Percentiles rank a stretch among this genome's conserved stretches.
Evolutionary conservation across 768 basidiomycete genomes (phyloP).

Genomic region (Xanthoconium stramineum): DNA sequence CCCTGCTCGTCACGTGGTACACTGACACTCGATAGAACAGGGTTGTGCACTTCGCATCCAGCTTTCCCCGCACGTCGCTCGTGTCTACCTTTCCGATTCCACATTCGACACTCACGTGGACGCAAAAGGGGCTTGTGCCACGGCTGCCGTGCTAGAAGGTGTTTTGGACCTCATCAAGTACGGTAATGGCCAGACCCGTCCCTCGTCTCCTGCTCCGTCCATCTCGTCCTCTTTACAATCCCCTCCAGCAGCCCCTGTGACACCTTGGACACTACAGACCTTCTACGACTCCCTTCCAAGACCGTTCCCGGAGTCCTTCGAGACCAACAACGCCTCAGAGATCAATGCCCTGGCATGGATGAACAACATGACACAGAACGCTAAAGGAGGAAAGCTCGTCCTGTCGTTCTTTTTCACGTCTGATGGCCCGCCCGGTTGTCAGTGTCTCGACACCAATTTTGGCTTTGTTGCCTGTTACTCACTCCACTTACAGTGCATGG

Average conservation of each 20-base stretch:
- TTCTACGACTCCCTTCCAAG: slow-evolving; percentile 66
- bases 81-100: slow-evolving; percentile 51
- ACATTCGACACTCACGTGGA: slow-evolving; percentile 37
- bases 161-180: slow-evolving; percentile 57
- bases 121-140: slow-evolving; percentile 55
- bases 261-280: slow-evolving; percentile 44
- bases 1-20: background rate
- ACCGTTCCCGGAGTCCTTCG: slow-evolving; percentile 57
- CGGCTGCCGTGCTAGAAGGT: slow-evolving; percentile 48
- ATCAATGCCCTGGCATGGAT: slow-evolving; percentile 56
- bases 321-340: slow-evolving; percentile 42
- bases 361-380: slow-evolving; percentile 47
- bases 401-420: slow-evolving; percentile 44
- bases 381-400: slow-evolving; percentile 47
- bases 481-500: slow-evolving; percentile 47
- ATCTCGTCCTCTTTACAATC: slow-evolving; percentile 4
- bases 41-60: slow-evolving; percentile 59
- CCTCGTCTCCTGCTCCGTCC: slow-evolving; percentile 23
- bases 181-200: slow-evolving; percentile 49
- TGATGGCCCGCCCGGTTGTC: slow-evolving; percentile 43
- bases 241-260: slow-evolving; percentile 3
- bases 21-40: slow-evolving; percentile 32
- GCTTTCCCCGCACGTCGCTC: slow-evolving; percentile 46
- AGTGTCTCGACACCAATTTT: slow-evolving; percentile 23
- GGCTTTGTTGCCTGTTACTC: slow-evolving; percentile 4